phyloP scores from a whole-genome alignment of 1,284 basidiomycete genomes.

The Ceratorhiza oryzae-sativae region DNA sequence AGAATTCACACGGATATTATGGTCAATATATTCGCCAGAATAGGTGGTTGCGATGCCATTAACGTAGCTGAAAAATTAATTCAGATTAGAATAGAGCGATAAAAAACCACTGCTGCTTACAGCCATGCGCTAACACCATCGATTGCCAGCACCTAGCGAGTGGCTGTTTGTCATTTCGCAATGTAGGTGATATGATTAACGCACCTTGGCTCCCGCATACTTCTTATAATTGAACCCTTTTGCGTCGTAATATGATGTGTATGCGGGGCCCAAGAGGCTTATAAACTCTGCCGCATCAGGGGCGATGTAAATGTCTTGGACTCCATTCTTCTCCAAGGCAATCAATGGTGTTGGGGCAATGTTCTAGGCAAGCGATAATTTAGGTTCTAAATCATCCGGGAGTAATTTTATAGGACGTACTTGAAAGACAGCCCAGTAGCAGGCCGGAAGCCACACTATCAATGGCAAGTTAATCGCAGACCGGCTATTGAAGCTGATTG shows the following conservation, averaged over 20 bases:
- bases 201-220: slow-evolving; percentile 39
- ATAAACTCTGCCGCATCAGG: slow-evolving; percentile 64
- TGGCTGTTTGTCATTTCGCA: not conserved
- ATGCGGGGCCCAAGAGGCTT: slow-evolving; percentile 56
- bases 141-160: slow-evolving; percentile 17
- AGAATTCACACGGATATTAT: slow-evolving; percentile 41
- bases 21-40: slow-evolving; percentile 42
- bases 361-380: slow-evolving; percentile 46
- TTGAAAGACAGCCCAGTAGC: slow-evolving; percentile 62
- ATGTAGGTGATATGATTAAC: not conserved
- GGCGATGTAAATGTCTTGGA: slow-evolving; percentile 62
- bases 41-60: slow-evolving; percentile 40
- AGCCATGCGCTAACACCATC: slow-evolving; percentile 16
- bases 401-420: not conserved
- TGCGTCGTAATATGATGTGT: slow-evolving; percentile 56
- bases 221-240: slow-evolving; percentile 37
- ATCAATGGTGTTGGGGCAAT: slow-evolving; percentile 66
- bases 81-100: not conserved
- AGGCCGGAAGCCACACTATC: slow-evolving; percentile 64
- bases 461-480: not conserved
- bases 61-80: slow-evolving; percentile 36
- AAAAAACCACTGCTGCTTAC: not conserved
- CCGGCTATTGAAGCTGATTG: slow-evolving; percentile 44
- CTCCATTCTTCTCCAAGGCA: slow-evolving; percentile 61
- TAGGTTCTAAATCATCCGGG: not conserved